Conservation (phyloP, 2,329 filamentous ascomycete species). For the Fusarium sp. region DNA sequence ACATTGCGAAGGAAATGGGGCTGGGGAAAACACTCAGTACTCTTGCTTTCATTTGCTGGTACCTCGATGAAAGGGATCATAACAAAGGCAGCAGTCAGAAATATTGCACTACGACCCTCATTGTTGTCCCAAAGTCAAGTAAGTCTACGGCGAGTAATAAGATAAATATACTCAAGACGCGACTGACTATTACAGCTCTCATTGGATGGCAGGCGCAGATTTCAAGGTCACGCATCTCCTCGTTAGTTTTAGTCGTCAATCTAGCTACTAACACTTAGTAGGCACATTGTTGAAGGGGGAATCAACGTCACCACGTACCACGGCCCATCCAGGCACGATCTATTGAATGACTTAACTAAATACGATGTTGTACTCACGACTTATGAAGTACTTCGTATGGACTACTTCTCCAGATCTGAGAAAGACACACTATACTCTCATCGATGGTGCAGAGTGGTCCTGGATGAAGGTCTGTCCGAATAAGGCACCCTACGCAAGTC, state of each 20-base stretch:
- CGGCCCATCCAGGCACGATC: neutral
- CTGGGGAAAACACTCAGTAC: too few species aligned
- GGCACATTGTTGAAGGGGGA: neutral
- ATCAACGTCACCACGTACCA: neutral
- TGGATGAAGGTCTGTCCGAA: neutral
- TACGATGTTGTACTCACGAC: constrained; percentile 13
- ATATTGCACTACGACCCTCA: neutral
- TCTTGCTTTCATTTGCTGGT: too few species aligned
- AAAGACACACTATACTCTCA: neutral
- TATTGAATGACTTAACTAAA: neutral
- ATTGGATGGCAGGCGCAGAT: constrained; percentile 1
- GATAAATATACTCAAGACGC: too few species aligned
- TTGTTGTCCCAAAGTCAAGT: constrained; percentile 8
- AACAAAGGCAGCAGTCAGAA: too few species aligned
- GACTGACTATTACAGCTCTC: neutral
- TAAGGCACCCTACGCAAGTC: rapidly evolving
- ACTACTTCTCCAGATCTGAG: neutral
- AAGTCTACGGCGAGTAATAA: neutral
- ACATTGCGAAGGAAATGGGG: too few species aligned
- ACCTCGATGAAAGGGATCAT: too few species aligned
- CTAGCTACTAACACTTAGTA: too few species aligned
- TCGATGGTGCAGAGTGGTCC: constrained; percentile 1
- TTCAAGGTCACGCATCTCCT: too few species aligned
- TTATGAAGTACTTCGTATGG: neutral
- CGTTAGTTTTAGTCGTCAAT: too few species aligned